phyloP scores from a whole-genome alignment of 768 basidiomycete genomes.

The Austroboletus festivus region DNA sequence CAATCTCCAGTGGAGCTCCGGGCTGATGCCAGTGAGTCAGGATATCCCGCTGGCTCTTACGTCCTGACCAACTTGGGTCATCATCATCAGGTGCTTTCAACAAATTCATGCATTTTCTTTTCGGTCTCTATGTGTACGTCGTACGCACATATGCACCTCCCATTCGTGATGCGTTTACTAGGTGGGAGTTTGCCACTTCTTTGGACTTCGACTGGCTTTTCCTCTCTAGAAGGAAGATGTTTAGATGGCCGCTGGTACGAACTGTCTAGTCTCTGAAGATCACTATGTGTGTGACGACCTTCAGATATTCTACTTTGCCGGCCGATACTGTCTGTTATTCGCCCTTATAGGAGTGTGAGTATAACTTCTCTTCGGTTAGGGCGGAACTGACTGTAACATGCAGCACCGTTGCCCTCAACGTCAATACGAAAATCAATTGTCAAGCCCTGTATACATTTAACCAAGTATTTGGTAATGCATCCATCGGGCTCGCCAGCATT shows the following conservation, averaged over 20 bases:
- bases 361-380: background rate
- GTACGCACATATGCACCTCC: slow-evolving; percentile 8
- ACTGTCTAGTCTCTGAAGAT: background rate
- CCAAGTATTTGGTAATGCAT: slow-evolving; percentile 59
- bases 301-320: slow-evolving; percentile 67
- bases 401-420: slow-evolving; percentile 58
- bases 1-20: slow-evolving; percentile 44
- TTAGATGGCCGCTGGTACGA: slow-evolving; percentile 65
- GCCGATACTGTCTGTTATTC: slow-evolving; percentile 62
- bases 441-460: slow-evolving; percentile 70
- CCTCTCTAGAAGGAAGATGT: slow-evolving; percentile 51
- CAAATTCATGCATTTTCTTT: slow-evolving; percentile 57
- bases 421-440: slow-evolving; percentile 58
- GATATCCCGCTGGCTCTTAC: background rate
- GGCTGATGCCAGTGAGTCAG: slow-evolving; percentile 43
- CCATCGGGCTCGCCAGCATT: slow-evolving; percentile 68
- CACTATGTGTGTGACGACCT: background rate
- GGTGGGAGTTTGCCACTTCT: slow-evolving; percentile 67
- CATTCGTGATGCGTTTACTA: slow-evolving; percentile 22
- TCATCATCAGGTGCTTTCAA: slow-evolving; percentile 31
- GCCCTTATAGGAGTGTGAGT: slow-evolving; percentile 70
- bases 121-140: slow-evolving; percentile 59
- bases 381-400: background rate
- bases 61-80: slow-evolving; percentile 10
- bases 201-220: slow-evolving; percentile 64